phyloP scores from a whole-genome alignment of 164 flowering plant species.

The Cinnamomum micranthum region DNA sequence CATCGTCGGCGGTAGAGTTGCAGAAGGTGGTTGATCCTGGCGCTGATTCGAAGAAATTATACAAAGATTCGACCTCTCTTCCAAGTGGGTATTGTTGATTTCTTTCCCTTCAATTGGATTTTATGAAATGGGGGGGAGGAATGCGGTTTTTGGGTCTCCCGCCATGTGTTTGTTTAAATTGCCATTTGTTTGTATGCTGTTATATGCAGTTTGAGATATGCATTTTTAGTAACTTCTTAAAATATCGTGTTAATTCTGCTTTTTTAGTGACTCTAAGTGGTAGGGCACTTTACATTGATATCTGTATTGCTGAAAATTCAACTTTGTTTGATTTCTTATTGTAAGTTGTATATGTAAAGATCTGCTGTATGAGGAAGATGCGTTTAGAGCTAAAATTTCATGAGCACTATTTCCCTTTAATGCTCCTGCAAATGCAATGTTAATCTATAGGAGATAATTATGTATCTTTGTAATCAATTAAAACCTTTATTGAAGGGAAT shows the following conservation, averaged over 20 bases:
- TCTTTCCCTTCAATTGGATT: neutral
- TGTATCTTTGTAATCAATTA: too few relatives aligned
- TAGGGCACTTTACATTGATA: neutral
- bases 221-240: neutral
- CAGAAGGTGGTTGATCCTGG: conserved; percentile 12
- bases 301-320: neutral
- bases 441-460: too few relatives aligned
- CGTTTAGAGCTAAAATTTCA: too few relatives aligned
- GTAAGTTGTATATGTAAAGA: neutral
- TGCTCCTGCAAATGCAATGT: neutral
- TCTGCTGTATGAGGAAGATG: neutral
- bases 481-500: neutral
- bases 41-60: conserved; percentile 12
- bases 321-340: neutral
- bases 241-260: neutral
- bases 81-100: conserved; percentile 34
- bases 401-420: neutral
- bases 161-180: neutral
- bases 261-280: neutral
- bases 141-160: neutral
- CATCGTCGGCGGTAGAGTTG: conserved; percentile 12
- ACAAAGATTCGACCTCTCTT: conserved; percentile 29
- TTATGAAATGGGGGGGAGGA: neutral
- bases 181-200: neutral
- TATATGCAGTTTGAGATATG: neutral